Conservation (phyloP, 139 green algal species). For the Micractinium sp. region DNA sequence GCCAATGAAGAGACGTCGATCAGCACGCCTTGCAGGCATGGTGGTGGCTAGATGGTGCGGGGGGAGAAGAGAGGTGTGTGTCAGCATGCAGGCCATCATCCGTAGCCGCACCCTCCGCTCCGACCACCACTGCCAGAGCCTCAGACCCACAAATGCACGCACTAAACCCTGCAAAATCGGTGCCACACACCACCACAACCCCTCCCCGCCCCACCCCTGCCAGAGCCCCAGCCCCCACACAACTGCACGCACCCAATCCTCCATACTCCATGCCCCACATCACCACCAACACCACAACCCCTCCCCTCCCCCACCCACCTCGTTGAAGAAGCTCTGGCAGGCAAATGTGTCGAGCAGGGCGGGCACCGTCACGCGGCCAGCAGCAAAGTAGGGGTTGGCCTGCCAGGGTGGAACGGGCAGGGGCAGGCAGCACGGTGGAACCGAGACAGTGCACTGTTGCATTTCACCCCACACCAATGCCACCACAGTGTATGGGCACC, state of each 20-base stretch:
- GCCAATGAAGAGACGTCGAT: not conserved
- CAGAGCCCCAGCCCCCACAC: not conserved
- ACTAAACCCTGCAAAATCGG: too few relatives aligned
- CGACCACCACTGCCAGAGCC: too few relatives aligned
- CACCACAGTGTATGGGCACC: too few relatives aligned
- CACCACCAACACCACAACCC: not conserved
- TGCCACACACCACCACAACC: too few relatives aligned
- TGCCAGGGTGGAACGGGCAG: slow-evolving; percentile 7
- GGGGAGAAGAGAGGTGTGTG: not conserved
- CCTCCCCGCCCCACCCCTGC: too few relatives aligned
- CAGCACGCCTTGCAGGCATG: not conserved
- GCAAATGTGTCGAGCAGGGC: slow-evolving; percentile 82
- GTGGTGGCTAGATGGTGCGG: too few relatives aligned
- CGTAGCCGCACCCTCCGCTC: too few relatives aligned
- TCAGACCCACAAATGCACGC: too few relatives aligned
- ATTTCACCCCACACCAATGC: not conserved
- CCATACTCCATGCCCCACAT: not conserved
- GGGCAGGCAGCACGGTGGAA: not conserved
- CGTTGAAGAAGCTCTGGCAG: slow-evolving; percentile 77
- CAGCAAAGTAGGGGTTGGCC: slow-evolving; percentile 85
- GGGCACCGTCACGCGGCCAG: slow-evolving; percentile 81
- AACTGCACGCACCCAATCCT: too few relatives aligned
- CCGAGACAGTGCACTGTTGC: too few relatives aligned
- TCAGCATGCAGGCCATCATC: not conserved
- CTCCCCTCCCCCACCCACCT: slow-evolving; percentile 26